These are phyloP conservation scores for Talaromyces sp. DNA, from an alignment of 2,329 filamentous ascomycete species.

Conservation along the genomic window DNA sequence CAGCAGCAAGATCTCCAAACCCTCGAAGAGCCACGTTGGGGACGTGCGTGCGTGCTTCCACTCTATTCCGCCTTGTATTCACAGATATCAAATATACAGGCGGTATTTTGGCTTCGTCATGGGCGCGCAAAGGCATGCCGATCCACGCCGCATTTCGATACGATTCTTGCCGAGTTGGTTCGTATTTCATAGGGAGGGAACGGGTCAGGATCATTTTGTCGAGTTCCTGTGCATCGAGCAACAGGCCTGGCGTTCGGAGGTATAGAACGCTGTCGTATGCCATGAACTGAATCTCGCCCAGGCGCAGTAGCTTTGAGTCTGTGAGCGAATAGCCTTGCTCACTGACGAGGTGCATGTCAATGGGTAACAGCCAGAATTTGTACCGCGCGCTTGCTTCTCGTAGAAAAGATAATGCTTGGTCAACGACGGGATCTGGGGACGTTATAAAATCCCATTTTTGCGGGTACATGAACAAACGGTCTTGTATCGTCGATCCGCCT, in stretches of 20 bases:
- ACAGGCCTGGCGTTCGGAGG: constrained; percentile 38
- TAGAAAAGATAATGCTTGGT: constrained; percentile 34
- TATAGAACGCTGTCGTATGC: constrained; percentile 43
- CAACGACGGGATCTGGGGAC: constrained; percentile 24
- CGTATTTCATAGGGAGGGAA: constrained; percentile 30
- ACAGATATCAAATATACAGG: constrained; percentile 36
- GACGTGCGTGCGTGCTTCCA: constrained; percentile 36
- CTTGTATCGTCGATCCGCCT: constrained; percentile 31
- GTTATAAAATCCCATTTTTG: constrained; percentile 39
- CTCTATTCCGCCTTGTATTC: constrained; percentile 30
- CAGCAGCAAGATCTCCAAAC: constrained; percentile 29
- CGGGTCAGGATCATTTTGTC: constrained; percentile 35
- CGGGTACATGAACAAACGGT: constrained; percentile 45
- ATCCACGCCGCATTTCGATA: constrained; percentile 37
- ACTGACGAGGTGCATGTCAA: constrained; percentile 35
- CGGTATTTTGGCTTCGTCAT: constrained; percentile 28
- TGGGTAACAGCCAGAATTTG: constrained; percentile 37
- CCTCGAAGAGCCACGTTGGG: constrained; percentile 30
- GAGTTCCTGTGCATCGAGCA: constrained; percentile 34
- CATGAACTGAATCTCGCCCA: constrained; percentile 37
- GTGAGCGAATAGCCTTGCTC: constrained; percentile 29
- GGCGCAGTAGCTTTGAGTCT: constrained; percentile 34
- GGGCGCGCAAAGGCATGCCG: constrained; percentile 30
- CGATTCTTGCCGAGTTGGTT: constrained; percentile 30
- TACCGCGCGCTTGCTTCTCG: constrained; percentile 36